A percentile compares a stretch with the other conserved stretches of the same genome.
Evolutionary conservation across 441 rosid genomes (phyloP).

Genomic region (Mallotus repandus): DNA sequence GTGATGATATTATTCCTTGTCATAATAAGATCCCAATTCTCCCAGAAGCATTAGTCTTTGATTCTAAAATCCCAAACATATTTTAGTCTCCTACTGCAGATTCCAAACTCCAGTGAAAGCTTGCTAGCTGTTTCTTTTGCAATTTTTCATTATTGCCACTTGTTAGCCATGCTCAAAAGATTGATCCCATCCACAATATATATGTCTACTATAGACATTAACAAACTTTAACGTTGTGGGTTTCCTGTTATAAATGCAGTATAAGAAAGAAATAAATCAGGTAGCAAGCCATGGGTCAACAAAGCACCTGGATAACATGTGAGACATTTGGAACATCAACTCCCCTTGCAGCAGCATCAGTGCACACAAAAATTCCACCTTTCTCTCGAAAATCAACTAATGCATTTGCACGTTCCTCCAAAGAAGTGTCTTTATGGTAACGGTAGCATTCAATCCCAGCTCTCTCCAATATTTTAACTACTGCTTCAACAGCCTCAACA

Average conservation of each 20-base stretch:
- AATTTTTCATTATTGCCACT: not conserved
- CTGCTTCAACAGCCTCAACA: constrained; percentile 91
- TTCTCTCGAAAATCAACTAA: constrained; percentile 65
- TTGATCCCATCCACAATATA: not conserved
- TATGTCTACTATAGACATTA: not conserved
- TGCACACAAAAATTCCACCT: constrained; percentile 86
- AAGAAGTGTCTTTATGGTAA: constrained; percentile 75
- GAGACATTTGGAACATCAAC: constrained; percentile 89
- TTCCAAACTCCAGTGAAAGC: constrained; percentile 2
- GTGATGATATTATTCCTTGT: not conserved
- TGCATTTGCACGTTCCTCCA: constrained; percentile 71
- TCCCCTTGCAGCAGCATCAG: constrained; percentile 99
- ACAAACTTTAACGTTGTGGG: not conserved
- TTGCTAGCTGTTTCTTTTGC: not conserved
- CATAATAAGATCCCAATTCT: not conserved
- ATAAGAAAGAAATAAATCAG: not conserved
- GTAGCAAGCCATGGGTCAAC: not conserved
- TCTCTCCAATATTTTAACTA: constrained; percentile 62
- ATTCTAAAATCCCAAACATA: constrained; percentile 3
- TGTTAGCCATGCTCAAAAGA: not conserved
- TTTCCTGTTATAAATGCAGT: not conserved
- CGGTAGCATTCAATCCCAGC: constrained; percentile 72
- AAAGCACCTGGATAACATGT: constrained; percentile 84
- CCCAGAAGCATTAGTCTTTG: not conserved
- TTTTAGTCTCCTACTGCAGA: not conserved